Evolutionary conservation across 1,284 basidiomycete species (phyloP), one percentile per base, ranked within the genome.

Genomic region (Tetrapyrgos nigripes): DNA sequence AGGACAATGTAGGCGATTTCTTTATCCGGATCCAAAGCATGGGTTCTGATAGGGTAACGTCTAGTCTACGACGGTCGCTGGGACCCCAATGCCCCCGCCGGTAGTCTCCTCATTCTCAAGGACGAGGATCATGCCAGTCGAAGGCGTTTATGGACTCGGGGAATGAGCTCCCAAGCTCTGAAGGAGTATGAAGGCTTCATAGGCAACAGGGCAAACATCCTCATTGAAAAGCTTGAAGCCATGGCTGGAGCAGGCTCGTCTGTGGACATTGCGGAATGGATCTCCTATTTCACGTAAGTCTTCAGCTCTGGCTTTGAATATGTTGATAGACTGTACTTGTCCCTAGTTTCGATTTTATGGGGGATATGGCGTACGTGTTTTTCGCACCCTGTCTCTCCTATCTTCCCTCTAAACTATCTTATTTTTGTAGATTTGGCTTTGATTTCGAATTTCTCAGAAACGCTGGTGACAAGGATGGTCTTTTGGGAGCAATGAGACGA

Each of bases 271-370:
- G 69, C 76, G 0, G 60, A 73, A n/a, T 83, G 78, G 78, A 68
- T 85, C 51, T 78, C 74, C 60, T 85, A 73, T 57, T 85, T 86
- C 68, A 73, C 82, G 83, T 87, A 66, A 60, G 83, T 63, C 19
- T 28, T 58, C 57, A 46, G 9, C 11, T 27, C 3, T 50, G 28
- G 13, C 17, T 23, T 46, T 3, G 33, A 40, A 5, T 19, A 37
- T 28, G n/a, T 28, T 40, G 33, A 37, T 19, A 19, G 17, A 33
- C 58, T 61, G 45, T 55, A 23, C 54, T 56, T 60, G 43, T 37
- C 48, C 24, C 1, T 60, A 85, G 86, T 19, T 84, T 82, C 58
- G 86, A 88, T 66, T 80, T 88, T 58, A 86, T 87, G 84, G 82
- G 82, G 24, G 84, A 86, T 61, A 76, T 88, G 71, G 83, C 79